Percentiles rank a stretch among this genome's conserved stretches.
Conservation (phyloP, 2,329 filamentous ascomycete species). For the Ilyonectria robusta region DNA sequence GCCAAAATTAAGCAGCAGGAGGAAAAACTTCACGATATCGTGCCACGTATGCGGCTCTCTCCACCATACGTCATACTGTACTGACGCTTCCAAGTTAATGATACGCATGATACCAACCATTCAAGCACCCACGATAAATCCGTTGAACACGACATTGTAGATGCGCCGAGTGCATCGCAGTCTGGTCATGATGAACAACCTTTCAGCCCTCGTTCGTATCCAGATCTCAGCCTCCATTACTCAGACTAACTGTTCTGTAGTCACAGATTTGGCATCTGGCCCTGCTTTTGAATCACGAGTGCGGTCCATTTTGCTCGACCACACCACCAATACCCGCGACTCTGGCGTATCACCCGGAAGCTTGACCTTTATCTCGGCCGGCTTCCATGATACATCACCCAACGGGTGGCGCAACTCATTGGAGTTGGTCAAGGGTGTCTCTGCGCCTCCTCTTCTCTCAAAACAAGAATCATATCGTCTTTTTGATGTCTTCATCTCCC, state of each 20-base stretch:
- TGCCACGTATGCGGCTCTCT: neutral
- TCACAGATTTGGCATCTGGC: constrained; percentile 35
- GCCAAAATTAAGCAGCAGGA: constrained; percentile 40
- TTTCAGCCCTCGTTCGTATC: constrained; percentile 23
- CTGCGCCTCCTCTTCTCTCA: constrained; percentile 27
- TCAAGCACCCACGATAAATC: neutral
- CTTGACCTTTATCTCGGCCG: constrained; percentile 49
- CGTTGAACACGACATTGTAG: neutral
- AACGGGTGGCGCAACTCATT: constrained; percentile 29
- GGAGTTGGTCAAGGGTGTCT: constrained; percentile 43
- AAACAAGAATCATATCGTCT: constrained; percentile 41
- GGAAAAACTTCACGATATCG: constrained; percentile 16
- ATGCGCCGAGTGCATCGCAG: neutral
- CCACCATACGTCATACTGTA: neutral
- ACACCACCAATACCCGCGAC: constrained; percentile 25
- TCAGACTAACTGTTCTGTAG: neutral
- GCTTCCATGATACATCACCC: constrained; percentile 30
- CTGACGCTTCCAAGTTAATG: neutral
- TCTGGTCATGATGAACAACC: neutral
- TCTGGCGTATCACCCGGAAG: constrained; percentile 42
- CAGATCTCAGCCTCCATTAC: neutral
- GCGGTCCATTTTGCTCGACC: constrained; percentile 39
- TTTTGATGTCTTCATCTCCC: constrained; percentile 42
- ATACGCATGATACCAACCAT: neutral
- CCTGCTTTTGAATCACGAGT: constrained; percentile 44